Conservation (phyloP, 1,284 basidiomycete genomes). For the Jaminaea rosea region DNA sequence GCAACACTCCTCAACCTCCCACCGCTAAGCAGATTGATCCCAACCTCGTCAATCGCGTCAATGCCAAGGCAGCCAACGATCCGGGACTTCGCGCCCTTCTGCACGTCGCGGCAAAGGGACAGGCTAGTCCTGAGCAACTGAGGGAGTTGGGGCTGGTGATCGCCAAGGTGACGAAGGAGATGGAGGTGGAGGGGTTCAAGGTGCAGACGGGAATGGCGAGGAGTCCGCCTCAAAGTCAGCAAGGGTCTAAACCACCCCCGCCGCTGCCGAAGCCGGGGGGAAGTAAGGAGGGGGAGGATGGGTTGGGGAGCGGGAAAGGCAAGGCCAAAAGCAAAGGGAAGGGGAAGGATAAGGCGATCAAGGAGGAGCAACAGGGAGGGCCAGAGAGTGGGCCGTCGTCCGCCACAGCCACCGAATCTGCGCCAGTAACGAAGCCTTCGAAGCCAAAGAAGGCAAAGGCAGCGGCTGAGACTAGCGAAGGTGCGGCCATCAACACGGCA, state of each 20-base stretch:
- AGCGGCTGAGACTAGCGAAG: no score
- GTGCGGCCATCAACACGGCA: constrained; percentile 13
- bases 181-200: constrained; percentile 2
- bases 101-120: constrained; percentile 28
- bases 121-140: constrained; percentile 27
- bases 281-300: not conserved
- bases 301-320: not conserved
- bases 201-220: not conserved
- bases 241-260: not conserved
- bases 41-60: constrained; percentile 26
- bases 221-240: not conserved
- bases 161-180: constrained; percentile 9
- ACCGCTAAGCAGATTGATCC: no score
- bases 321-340: not conserved
- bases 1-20: no score
- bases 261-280: not conserved
- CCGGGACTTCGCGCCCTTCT: constrained; percentile 30
- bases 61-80: constrained; percentile 26
- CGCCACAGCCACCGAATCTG: not conserved
- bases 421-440: constrained; percentile 5
- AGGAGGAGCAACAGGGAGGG: not conserved
- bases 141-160: constrained; percentile 30
- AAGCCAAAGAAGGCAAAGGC: constrained; percentile 23
- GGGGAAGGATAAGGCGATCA: not conserved
- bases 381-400: constrained; percentile 18